Base-by-base conservation (phyloP, 371 early-diverging fungal genomes). In the Rhizopus stolonifer region DNA sequence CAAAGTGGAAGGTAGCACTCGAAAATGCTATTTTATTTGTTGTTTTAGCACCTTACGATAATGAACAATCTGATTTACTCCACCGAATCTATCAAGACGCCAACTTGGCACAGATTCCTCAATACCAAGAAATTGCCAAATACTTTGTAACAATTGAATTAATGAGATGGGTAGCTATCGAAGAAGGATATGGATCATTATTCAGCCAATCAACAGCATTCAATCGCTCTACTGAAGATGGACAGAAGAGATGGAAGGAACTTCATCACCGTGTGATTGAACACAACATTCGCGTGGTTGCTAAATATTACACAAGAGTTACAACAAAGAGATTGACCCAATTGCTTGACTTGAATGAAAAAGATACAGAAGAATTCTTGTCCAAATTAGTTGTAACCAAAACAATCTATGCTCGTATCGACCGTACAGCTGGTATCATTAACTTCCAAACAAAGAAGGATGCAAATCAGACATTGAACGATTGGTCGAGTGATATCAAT, bases 251-350 rank as follows among this genome's bases (percentile, higher is more conserved):
- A 51, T 87, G 87, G 86, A 80, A 86, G 61, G 90, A 84, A 39
- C 81, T 98, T 54, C 95, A 94, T 62, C 82, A 91, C 56, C 87
- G 99, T 19, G 94, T 96, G 6, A 90, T 94, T 56, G 99, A 98
- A 66, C 99, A 97, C 86, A 98, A 98, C 67, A 89, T 97, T 58
- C 92, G 97, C 9, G 96, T 98, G 3, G 82, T 97, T 60, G 92
- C 95, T 38, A 90, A 91, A 67, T 97, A 96, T 70, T 98, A 98
- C 69, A 89, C 89, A 18, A 86, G 93, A 31, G 90, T 96, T 43
- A 83, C 91, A 7, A 83, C 86, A 34, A 82, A 83, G 69, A 84
- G 76, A 48, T 61, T 75, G 52, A 71, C 72, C 24, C 76, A 74
- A 46, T 54, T 76, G 13, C 54, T 75, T 43, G 79, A 79, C 60